Conservation (phyloP, 2,329 filamentous ascomycete species). For the Fusarium burgessii region DNA sequence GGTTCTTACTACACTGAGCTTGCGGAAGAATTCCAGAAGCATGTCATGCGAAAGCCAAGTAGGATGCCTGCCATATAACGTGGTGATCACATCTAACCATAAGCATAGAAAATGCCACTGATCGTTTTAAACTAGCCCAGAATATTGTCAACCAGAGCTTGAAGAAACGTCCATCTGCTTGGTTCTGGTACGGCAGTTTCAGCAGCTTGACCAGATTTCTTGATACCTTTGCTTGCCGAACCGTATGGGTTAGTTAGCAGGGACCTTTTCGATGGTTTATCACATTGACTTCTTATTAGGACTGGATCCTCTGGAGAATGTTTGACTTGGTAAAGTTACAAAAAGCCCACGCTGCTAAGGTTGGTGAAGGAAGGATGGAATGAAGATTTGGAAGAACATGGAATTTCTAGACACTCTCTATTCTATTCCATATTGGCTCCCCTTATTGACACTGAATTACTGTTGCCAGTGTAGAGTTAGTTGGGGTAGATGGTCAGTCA, state of each 20-base stretch:
- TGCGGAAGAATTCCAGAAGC: neutral
- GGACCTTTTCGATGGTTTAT: too few species aligned
- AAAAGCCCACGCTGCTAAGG: neutral
- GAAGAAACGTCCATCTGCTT: neutral
- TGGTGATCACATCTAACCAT: neutral
- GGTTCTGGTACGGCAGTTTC: neutral
- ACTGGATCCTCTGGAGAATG: neutral
- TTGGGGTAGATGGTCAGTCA: too few species aligned
- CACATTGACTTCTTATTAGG: neutral
- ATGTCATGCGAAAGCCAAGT: neutral
- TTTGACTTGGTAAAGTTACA: neutral
- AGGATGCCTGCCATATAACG: accelerated
- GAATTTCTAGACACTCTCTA: too few species aligned
- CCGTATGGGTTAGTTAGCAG: neutral
- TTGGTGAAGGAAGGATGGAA: neutral
- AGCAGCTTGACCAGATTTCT: neutral
- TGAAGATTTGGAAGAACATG: neutral
- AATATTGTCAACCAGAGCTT: neutral
- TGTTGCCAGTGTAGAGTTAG: too few species aligned
- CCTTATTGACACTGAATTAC: too few species aligned
- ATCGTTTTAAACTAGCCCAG: neutral
- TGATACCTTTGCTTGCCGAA: neutral
- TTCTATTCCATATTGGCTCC: too few species aligned
- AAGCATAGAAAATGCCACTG: neutral
- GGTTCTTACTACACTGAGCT: neutral